Base-by-base conservation (phyloP, 1,284 basidiomycete species). In the Gomphus sp. region DNA sequence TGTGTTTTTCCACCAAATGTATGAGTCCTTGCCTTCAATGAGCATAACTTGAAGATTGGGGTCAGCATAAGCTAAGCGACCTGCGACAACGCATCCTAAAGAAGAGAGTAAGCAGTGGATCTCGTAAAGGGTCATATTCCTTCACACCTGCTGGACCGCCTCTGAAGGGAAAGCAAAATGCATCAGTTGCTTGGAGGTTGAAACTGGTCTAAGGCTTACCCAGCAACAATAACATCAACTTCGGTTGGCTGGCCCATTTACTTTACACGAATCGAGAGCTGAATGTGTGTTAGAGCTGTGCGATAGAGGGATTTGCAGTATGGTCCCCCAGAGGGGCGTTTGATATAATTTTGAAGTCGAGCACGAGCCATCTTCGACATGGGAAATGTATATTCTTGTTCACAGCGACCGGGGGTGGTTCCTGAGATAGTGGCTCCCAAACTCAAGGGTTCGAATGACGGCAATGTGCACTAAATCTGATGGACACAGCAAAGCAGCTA, bases 21-120 rank as follows among this genome's bases (percentile, higher is more conserved):
- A 28, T 28, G 28, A 59, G 33, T 16, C 50, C 28, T 33, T 18
- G 80, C 83, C 84, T 75, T 87, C 85, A 62, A 87, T 81, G 64
- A 87, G 76, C 82, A 87, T 84, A 56, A 88, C 84, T 69, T 86
- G 85, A 56, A 88, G 71, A 64, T 73, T 85, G 31, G 85, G 84
- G 70, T 87, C 85, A 52, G 85, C 83, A 65, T 82, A 84, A 1
- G 85, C 85, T 55, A 88, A 71, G 60, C 85, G 76, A 60, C 85
- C 85, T 22, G 85, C 85, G 33, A 82, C 78, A 58, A 85, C 84
- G 67, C 81, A 84, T 60, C 83, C 83, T 53, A 28, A 18, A 22
- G 36, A 37, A 39, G 34, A 22, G 18, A 18, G 52, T 53, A 18
- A 41, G 36, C 36, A 16, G 36, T 31, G 5, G 31, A 3, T 7